phyloP scores from a whole-genome alignment of 148 eudicot genomes.

The Spergularia marina region DNA sequence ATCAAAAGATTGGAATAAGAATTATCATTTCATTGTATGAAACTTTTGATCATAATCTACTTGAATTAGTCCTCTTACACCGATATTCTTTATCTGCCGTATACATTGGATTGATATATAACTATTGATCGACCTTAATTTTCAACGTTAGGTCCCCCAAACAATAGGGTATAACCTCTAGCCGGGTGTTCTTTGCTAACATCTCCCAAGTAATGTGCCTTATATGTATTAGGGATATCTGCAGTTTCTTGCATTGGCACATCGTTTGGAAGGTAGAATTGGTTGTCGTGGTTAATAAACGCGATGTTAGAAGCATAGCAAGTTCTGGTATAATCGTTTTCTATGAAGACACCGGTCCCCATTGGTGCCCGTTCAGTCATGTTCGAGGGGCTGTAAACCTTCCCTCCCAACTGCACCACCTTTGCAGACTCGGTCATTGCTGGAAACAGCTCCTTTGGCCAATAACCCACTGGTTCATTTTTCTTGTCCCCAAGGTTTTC shows the following conservation, averaged over 20 bases:
- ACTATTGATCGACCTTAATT: background rate
- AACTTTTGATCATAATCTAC: too few relatives aligned
- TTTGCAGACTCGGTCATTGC: background rate
- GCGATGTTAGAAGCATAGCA: constrained; percentile 19
- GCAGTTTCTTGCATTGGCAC: background rate
- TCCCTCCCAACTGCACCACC: constrained; percentile 27
- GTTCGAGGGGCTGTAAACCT: constrained; percentile 14
- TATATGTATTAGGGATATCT: constrained; percentile 7
- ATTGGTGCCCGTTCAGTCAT: background rate
- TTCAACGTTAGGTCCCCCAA: constrained; percentile 22
- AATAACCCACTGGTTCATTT: constrained; percentile 24
- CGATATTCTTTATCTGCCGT: too few relatives aligned
- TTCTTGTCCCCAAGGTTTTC: background rate
- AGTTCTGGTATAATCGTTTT: constrained; percentile 11
- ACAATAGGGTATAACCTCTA: constrained; percentile 12
- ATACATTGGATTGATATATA: too few relatives aligned
- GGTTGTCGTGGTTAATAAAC: background rate
- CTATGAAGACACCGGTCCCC: constrained; percentile 16
- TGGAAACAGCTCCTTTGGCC: constrained; percentile 29
- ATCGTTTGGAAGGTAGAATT: constrained; percentile 10
- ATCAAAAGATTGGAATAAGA: too few relatives aligned
- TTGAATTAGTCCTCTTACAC: too few relatives aligned
- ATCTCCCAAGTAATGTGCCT: constrained; percentile 14
- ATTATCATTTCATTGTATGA: too few relatives aligned
- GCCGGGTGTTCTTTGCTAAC: background rate